Evolutionary conservation across 768 basidiomycete species (phyloP).

Genomic region (Pholiota molesta): DNA sequence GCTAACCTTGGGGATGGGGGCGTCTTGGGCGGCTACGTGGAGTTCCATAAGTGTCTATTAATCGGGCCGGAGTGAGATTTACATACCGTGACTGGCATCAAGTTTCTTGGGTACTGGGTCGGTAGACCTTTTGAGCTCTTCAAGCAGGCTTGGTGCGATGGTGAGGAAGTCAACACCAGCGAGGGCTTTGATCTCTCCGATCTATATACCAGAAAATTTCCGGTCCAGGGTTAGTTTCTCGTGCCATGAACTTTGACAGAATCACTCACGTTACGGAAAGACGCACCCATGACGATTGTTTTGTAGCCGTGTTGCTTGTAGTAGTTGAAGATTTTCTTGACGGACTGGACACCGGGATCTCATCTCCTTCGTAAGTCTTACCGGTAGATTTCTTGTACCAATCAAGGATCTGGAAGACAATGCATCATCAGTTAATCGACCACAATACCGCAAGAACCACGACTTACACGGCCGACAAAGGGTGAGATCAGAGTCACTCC

Average conservation of each 20-base stretch:
- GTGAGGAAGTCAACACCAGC: conserved; percentile 99
- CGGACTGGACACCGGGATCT: conserved; percentile 95
- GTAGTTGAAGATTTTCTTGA: conserved; percentile 98
- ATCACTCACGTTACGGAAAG: conserved; percentile 90
- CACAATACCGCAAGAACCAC: conserved; percentile 15
- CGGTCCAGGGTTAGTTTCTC: background rate
- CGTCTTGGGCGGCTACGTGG: conserved; percentile 50
- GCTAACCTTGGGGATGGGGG: conserved; percentile 76
- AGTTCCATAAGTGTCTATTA: conserved; percentile 7
- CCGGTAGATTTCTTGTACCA: conserved; percentile 97
- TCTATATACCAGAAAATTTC: conserved; percentile 39
- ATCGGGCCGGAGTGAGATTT: conserved; percentile 12
- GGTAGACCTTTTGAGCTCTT: conserved; percentile 87
- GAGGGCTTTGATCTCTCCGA: conserved; percentile 90
- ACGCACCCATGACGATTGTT: conserved; percentile 99
- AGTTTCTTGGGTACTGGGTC: conserved; percentile 85
- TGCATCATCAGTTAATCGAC: conserved; percentile 9
- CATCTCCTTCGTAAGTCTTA: conserved; percentile 85
- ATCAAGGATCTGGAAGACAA: conserved; percentile 79
- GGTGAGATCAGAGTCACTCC: conserved; percentile 98
- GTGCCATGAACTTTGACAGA: background rate
- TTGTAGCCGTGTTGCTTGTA: conserved; percentile 99
- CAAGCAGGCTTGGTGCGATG: conserved; percentile 87
- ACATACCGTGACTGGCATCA: conserved; percentile 61
- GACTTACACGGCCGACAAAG: conserved; percentile 93